Evolutionary conservation across 345 rosid species (phyloP).

Genomic region (Citrus australasica): DNA sequence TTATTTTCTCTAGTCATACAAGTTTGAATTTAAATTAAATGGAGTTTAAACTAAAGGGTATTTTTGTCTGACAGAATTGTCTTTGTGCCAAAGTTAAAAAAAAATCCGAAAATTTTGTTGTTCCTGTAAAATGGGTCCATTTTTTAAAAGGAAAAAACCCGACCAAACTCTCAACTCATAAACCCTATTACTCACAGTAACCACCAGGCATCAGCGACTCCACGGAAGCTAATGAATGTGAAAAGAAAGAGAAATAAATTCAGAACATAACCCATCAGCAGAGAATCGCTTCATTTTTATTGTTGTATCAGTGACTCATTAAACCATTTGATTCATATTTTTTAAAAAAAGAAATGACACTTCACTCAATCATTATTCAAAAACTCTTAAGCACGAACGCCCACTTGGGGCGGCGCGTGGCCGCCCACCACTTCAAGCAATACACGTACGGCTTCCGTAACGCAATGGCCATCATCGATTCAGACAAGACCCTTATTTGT

Average conservation of each 20-base stretch:
- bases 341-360: slow-evolving; percentile 44
- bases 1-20: too few relatives aligned
- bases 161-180: background rate
- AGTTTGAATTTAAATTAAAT: too few relatives aligned
- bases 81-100: background rate
- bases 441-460: slow-evolving; percentile 75
- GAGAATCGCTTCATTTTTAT: background rate
- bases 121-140: too few relatives aligned
- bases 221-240: background rate
- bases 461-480: slow-evolving; percentile 61
- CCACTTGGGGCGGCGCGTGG: slow-evolving; percentile 75
- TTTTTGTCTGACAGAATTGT: background rate
- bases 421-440: slow-evolving; percentile 79
- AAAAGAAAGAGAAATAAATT: background rate
- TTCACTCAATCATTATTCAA: slow-evolving; percentile 83
- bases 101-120: background rate
- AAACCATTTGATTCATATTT: background rate
- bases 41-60: background rate
- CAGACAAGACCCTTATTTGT: slow-evolving; percentile 85
- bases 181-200: background rate
- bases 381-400: slow-evolving; percentile 81
- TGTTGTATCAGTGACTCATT: background rate
- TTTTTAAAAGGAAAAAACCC: background rate
- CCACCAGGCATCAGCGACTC: background rate
- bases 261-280: background rate